phyloP scores from a whole-genome alignment of 306 rosid genomes.

The Prunus kanzakura region DNA sequence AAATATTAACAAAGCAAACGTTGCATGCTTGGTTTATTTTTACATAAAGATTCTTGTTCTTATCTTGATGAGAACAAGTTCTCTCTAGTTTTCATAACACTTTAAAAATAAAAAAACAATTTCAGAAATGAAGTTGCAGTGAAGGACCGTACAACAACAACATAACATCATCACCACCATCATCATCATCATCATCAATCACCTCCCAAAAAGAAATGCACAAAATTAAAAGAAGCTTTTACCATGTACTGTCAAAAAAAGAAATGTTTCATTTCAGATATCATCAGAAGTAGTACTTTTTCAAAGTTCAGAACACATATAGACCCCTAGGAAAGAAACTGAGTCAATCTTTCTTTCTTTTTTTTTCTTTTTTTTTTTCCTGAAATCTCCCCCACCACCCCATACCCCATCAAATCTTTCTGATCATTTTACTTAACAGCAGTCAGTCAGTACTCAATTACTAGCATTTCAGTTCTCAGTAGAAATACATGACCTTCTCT shows the following conservation, averaged over 20 bases:
- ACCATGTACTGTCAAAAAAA: slow-evolving; percentile 54
- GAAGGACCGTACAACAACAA: slow-evolving; percentile 28
- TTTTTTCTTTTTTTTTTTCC: neutral
- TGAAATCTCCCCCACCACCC: slow-evolving; percentile 27
- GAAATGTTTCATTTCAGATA: slow-evolving; percentile 37
- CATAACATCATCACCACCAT: slow-evolving; percentile 8
- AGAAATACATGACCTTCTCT: slow-evolving; percentile 51
- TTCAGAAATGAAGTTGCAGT: slow-evolving; percentile 12
- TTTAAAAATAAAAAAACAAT: neutral
- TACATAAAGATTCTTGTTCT: slow-evolving; percentile 19
- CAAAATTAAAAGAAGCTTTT: slow-evolving; percentile 34
- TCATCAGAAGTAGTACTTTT: slow-evolving; percentile 20
- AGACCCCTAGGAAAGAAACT: slow-evolving; percentile 4
- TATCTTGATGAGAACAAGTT: slow-evolving; percentile 1
- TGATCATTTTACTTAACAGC: slow-evolving; percentile 45
- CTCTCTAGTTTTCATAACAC: slow-evolving; percentile 34
- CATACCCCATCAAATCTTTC: slow-evolving; percentile 78
- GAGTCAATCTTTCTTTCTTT: neutral
- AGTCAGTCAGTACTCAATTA: slow-evolving; percentile 31
- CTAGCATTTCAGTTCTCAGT: slow-evolving; percentile 14
- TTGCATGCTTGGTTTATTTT: slow-evolving; percentile 16
- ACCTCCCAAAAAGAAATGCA: slow-evolving; percentile 38
- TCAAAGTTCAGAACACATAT: slow-evolving; percentile 26
- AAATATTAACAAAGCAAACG: neutral
- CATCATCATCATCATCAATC: neutral